Evolutionary conservation across 495 filamentous ascomycete genomes (phyloP), one percentile per base, ranked within the genome.

Genomic region (Bombardia bombarda): DNA sequence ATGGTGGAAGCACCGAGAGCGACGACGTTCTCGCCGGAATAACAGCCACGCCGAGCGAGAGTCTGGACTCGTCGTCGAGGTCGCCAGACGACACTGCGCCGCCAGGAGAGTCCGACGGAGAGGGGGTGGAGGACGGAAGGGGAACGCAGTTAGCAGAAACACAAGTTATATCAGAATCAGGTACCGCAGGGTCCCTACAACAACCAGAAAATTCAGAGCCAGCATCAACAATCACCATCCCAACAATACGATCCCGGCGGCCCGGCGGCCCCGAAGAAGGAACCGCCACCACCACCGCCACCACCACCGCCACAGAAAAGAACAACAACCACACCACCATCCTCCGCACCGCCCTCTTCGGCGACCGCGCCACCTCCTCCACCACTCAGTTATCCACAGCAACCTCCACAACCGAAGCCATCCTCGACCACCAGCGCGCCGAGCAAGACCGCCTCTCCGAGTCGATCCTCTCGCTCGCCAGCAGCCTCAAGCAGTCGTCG

Each of bases 391-490:
- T n/a, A n/a, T n/a, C n/a, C n/a, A n/a, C n/a, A n/a, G 40, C 51
- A 0, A 53, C 51, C 44, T 46, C 47, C 18, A 58, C 67, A 20
- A 57, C 63, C 4, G 88, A 94, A 62, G 70, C 77, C 1, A 73
- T 86, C 19, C 78, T 96, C 5, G 75, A 80, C 48, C 68, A 79
- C 46, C 74, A 93, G 47, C 82, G 87, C 40, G 62, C 63, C 26
- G 87, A 94, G 62, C 90, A 95, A 61, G 87, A 94, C 58, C 67
- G 74, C n/a, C 74, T 98, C 0, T 92, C 92, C 1, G 67, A 68
- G 32, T 88, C 84, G 6, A 82, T 98, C 31, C 70, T 95, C 8
- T 52, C 68, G 5, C 82, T 95, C 51, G 92, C 90, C 3, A 68
- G 70, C 12, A 76, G 84, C 44, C 77, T 98, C 7, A 95, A 95